A percentile compares a stretch with the other conserved stretches of the same genome.
Conservation (phyloP, 768 basidiomycete genomes). For the Trametopsis cervina region DNA sequence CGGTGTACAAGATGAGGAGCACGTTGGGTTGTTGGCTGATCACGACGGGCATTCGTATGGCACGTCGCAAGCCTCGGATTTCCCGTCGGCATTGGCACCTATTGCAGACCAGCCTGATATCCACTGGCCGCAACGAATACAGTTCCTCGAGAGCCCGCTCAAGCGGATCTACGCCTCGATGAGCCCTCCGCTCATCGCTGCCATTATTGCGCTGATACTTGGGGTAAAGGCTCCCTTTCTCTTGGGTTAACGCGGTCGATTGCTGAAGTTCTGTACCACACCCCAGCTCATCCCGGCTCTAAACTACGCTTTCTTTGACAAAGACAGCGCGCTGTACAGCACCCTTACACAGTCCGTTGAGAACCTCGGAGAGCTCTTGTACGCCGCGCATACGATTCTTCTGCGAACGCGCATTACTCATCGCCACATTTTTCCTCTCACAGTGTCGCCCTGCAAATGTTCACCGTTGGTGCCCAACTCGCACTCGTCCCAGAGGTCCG, state of each 20-base stretch:
- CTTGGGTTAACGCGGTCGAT: not conserved
- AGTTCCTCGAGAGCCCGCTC: slow-evolving; percentile 16
- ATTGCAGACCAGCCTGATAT: slow-evolving; percentile 20
- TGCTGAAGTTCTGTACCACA: not conserved
- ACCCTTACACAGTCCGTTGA: slow-evolving; percentile 18
- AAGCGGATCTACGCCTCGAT: slow-evolving; percentile 12
- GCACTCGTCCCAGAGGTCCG: slow-evolving; percentile 17
- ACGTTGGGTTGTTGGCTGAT: slow-evolving; percentile 22
- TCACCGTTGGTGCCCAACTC: slow-evolving; percentile 24
- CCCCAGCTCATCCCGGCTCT: slow-evolving; percentile 19
- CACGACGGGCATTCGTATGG: slow-evolving; percentile 12
- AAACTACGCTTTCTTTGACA: slow-evolving; percentile 14
- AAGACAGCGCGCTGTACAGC: slow-evolving; percentile 19
- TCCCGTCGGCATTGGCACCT: not conserved
- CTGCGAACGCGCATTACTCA: not conserved
- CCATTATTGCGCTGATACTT: slow-evolving; percentile 21
- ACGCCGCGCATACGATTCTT: slow-evolving; percentile 5
- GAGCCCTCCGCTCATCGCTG: slow-evolving; percentile 23
- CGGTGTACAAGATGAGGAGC: slow-evolving; percentile 21
- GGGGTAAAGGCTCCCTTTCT: slow-evolving; percentile 13
- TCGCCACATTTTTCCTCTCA: not conserved
- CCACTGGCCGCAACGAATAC: slow-evolving; percentile 17
- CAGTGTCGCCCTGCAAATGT: slow-evolving; percentile 24
- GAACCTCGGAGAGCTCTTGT: slow-evolving; percentile 25
- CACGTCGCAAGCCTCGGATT: slow-evolving; percentile 10